A percentile compares a stretch with the other conserved stretches of the same genome.
Evolutionary conservation across 306 rosid species (phyloP).

Genomic region (Glycine latifolia): DNA sequence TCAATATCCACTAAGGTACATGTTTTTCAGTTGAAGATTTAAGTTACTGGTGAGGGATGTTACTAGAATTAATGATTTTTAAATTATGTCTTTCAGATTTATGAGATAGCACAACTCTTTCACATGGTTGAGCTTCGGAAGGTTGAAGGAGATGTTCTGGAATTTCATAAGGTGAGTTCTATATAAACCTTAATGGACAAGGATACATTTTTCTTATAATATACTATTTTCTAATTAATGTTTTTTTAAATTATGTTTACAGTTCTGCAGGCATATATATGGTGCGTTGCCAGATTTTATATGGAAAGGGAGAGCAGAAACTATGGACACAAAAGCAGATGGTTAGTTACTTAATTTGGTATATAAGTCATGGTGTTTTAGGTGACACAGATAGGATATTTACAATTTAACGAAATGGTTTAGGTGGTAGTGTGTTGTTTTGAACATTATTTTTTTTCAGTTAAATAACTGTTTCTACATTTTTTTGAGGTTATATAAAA

Average conservation of each 20-base stretch:
- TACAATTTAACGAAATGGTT: neutral
- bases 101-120: slow-evolving; percentile 76
- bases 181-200: neutral
- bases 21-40: neutral
- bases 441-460: neutral
- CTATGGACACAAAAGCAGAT: slow-evolving; percentile 46
- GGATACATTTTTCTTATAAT: neutral
- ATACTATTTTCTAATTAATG: neutral
- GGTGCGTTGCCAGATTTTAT: slow-evolving; percentile 73
- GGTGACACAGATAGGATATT: neutral
- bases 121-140: slow-evolving; percentile 82
- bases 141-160: slow-evolving; percentile 76
- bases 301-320: slow-evolving; percentile 64
- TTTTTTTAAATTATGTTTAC: slow-evolving; percentile 21
- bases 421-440: neutral
- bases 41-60: neutral
- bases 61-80: neutral
- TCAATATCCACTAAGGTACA: slow-evolving; percentile 75
- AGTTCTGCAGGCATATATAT: slow-evolving; percentile 78
- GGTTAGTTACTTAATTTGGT: too few species aligned
- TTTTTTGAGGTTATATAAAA: neutral
- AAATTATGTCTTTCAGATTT: slow-evolving; percentile 57
- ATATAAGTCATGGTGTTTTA: neutral
- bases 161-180: slow-evolving; percentile 67
- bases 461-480: neutral